Percentiles rank a stretch among this genome's conserved stretches.
phyloP scores from a whole-genome alignment of 805 yeast species.

The Candida cerambycidarum region DNA sequence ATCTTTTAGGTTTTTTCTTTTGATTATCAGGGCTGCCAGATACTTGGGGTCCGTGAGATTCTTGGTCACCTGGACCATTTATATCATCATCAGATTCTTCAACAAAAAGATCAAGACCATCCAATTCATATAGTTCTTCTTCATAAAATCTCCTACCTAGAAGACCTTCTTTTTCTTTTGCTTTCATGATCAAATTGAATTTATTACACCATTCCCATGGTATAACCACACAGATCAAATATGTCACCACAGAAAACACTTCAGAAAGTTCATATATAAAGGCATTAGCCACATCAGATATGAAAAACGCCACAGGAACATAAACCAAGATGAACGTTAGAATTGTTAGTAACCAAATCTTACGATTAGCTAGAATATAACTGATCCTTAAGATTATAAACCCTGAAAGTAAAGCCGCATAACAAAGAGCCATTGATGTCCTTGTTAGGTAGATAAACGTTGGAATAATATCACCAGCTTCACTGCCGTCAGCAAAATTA shows the following conservation, averaged over 20 bases:
- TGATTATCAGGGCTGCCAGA: not conserved
- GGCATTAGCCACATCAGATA: constrained; percentile 72
- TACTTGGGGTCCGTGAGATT: no score
- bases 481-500: constrained; percentile 35
- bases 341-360: constrained; percentile 54
- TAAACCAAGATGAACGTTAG: constrained; percentile 56
- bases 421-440: constrained; percentile 68
- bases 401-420: constrained; percentile 61
- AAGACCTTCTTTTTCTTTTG: constrained; percentile 66
- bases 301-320: constrained; percentile 65
- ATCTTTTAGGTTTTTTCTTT: constrained; percentile 4
- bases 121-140: constrained; percentile 53
- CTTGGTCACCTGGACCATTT: not conserved
- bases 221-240: constrained; percentile 66
- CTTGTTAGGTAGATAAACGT: constrained; percentile 73
- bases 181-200: constrained; percentile 54
- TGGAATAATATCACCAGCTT: constrained; percentile 58
- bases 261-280: constrained; percentile 78
- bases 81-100: constrained; percentile 27
- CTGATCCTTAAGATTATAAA: constrained; percentile 52
- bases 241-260: constrained; percentile 69
- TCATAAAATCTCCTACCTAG: constrained; percentile 75
- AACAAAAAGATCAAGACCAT: constrained; percentile 38
- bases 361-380: constrained; percentile 47
- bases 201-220: constrained; percentile 88